A percentile compares a stretch with the other conserved stretches of the same genome.
These are phyloP conservation scores for Dothideomycetes sp. DNA, from an alignment of 2,329 filamentous ascomycete genomes.

Conservation along the genomic window DNA sequence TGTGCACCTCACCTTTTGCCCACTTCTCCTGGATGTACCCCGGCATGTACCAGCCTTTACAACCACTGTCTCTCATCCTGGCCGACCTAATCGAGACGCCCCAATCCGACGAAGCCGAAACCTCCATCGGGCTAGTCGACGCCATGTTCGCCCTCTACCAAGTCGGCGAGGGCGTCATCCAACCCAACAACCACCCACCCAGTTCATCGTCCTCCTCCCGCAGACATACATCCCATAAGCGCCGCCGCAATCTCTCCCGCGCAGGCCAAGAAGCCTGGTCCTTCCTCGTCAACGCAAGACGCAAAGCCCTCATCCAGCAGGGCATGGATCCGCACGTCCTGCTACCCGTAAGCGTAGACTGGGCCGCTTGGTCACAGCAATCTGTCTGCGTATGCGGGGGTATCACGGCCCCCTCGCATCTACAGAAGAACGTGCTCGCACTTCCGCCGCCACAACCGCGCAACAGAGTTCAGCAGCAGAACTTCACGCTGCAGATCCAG, in stretches of 20 bases:
- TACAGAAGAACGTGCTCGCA: neutral
- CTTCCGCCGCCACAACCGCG: neutral
- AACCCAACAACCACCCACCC: neutral
- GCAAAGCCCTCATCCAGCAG: neutral
- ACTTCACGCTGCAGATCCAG: neutral
- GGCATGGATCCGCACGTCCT: neutral
- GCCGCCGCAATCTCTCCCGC: neutral
- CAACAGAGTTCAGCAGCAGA: too few species aligned
- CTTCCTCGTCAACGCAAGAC: neutral
- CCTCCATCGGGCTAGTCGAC: neutral
- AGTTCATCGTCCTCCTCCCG: neutral
- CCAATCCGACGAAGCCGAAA: neutral
- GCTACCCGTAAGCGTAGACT: neutral
- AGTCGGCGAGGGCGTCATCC: neutral
- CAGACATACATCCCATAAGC: neutral
- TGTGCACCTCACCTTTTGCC: neutral
- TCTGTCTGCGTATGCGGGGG: neutral
- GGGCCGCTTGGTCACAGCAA: neutral
- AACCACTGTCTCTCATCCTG: neutral
- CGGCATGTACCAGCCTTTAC: neutral
- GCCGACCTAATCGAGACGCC: neutral
- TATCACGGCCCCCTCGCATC: neutral
- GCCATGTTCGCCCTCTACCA: neutral
- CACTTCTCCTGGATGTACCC: neutral
- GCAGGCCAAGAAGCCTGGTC: neutral